Evolutionary conservation across 2,329 filamentous ascomycete species (phyloP), one percentile per base, ranked within the genome.

Genomic region (Colletotrichum kahawae): DNA sequence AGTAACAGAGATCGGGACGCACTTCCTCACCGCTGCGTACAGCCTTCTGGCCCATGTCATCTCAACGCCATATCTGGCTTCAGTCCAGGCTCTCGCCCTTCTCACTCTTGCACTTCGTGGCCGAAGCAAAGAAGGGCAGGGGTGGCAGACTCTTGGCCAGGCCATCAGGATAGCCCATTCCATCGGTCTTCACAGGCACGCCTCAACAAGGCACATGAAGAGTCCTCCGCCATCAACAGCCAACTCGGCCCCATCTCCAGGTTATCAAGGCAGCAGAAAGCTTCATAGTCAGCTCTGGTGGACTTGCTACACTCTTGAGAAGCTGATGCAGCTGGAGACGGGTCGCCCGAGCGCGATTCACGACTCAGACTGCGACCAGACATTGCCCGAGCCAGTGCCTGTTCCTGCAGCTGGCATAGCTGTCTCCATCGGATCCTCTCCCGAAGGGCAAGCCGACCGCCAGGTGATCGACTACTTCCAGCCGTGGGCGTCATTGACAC

Each of bases 301-400:
- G 88, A 86, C 87, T 0, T 90, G 88, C 73, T 90, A 89, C 69
- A 87, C 90, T 16, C 82, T 90, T 1, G 88, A 90, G 57, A 79
- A 78, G 71, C 74, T 80, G 4, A 78, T 79, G 74, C 74, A 79
- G 69, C 74, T 80, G 5, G 79, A 80, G n/a, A 77, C 74, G 0
- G 79, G 79, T 1, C 75, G 79, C 4, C 79, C 79, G 1, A 78
- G 78, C 1, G 75, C 72, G 5, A 76, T 80, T 5, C 64, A 72
- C 16, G 68, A 77, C n/a, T 75, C 77, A 14, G 66, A 77, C n/a
- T 79, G 62, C 10, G 77, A 67, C 34, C 75, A 77, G 27, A 33
- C 24, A 2, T 21, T 63, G n/a, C 70, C 70, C 2, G 70, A 63
- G 0, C 65, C 70, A 2, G 56, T 72, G 0, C 64, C 31, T 9